Conservation (phyloP, 257 asterid genomes). For the Scutellaria galericulata region DNA sequence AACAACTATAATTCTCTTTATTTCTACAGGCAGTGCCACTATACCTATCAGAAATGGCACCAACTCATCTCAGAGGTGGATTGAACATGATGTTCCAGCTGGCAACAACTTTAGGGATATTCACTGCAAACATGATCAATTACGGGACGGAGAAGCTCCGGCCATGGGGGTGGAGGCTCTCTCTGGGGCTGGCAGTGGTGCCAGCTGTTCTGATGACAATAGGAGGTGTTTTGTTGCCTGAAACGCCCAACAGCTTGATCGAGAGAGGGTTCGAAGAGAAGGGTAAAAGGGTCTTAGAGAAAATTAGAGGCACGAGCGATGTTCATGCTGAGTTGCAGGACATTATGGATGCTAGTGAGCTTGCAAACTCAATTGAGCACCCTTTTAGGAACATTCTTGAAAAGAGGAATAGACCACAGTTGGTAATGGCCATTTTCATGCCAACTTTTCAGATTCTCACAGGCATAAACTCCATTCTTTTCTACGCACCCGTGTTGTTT, state of each 20-base stretch:
- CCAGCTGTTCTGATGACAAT: conserved; percentile 73
- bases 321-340: conserved; percentile 73
- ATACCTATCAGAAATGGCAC: conserved; percentile 89
- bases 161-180: conserved; percentile 93
- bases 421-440: conserved; percentile 78
- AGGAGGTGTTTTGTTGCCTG: conserved; percentile 80
- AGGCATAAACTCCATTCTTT: conserved; percentile 79
- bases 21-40: conserved; percentile 79
- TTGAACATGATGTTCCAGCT: conserved; percentile 85
- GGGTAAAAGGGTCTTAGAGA: conserved; percentile 60
- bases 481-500: conserved; percentile 86
- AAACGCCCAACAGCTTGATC: conserved; percentile 80
- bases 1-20: background rate
- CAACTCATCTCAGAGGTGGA: conserved; percentile 83
- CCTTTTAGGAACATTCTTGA: conserved; percentile 75
- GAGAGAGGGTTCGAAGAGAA: conserved; percentile 56
- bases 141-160: conserved; percentile 68
- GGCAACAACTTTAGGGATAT: conserved; percentile 83
- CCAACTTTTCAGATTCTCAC: conserved; percentile 85
- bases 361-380: conserved; percentile 61
- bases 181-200: conserved; percentile 77
- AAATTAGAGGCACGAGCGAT: conserved; percentile 71
- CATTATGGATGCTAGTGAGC: conserved; percentile 75
- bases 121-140: conserved; percentile 87
- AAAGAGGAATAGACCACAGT: conserved; percentile 68